These are phyloP conservation scores for Populus euphratica DNA, from an alignment of 345 rosid species.

Conservation along the genomic window DNA sequence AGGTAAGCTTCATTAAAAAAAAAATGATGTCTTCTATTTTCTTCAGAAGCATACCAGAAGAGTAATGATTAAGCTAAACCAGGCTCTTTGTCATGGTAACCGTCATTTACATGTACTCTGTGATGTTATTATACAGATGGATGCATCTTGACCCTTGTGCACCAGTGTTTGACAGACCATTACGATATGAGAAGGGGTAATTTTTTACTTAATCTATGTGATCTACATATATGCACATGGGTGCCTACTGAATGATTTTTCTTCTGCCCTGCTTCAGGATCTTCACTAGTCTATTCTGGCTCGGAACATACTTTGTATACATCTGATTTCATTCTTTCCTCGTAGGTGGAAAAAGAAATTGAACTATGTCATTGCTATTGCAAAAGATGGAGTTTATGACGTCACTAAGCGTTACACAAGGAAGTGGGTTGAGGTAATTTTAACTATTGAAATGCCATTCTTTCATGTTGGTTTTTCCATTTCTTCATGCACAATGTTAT, in stretches of 20 bases:
- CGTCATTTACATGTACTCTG: neutral
- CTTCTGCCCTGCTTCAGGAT: slow-evolving; percentile 8
- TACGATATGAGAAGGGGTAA: slow-evolving; percentile 89
- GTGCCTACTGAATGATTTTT: neutral
- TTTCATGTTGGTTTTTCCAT: neutral
- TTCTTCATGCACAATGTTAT: neutral
- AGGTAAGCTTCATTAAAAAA: slow-evolving; percentile 47
- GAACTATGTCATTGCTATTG: slow-evolving; percentile 66
- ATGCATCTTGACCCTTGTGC: slow-evolving; percentile 97
- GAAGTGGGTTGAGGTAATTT: slow-evolving; percentile 85
- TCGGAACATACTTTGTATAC: neutral
- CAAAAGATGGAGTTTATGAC: slow-evolving; percentile 87
- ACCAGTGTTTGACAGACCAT: slow-evolving; percentile 66
- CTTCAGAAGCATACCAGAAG: neutral
- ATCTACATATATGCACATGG: neutral
- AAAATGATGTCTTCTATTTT: slow-evolving; percentile 11
- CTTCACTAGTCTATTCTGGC: neutral
- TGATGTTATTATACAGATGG: slow-evolving; percentile 54
- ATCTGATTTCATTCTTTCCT: neutral
- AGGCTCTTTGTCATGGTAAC: neutral
- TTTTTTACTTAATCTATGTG: neutral
- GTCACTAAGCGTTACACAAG: slow-evolving; percentile 93
- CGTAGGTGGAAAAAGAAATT: slow-evolving; percentile 76
- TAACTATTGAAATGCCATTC: neutral
- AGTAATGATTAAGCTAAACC: slow-evolving; percentile 2